Evolutionary conservation across 2,329 filamentous ascomycete genomes (phyloP).

Genomic region (Drechslerella dactyloides): DNA sequence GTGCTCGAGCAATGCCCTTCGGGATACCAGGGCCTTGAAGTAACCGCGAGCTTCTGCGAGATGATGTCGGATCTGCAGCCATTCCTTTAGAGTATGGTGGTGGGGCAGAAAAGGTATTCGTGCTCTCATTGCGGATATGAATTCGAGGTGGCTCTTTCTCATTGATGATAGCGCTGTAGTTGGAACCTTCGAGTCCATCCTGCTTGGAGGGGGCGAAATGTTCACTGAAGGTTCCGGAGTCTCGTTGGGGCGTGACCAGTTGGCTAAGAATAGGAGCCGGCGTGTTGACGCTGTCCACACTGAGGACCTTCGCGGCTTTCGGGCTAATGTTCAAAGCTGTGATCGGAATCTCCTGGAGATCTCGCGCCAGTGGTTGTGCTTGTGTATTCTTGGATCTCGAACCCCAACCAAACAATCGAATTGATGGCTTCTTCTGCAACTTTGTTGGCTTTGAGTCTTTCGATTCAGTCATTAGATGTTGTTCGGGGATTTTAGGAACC

Average conservation of each 20-base stretch:
- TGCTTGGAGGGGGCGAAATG: conserved; percentile 17
- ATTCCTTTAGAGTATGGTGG: conserved; percentile 33
- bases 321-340: neutral
- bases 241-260: conserved; percentile 6
- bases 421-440: conserved; percentile 4
- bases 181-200: neutral
- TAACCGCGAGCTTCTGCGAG: conserved; percentile 3
- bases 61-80: conserved; percentile 5
- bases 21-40: conserved; percentile 6
- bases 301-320: conserved; percentile 7
- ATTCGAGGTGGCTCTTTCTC: conserved; percentile 22
- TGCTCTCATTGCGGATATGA: conserved; percentile 39
- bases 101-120: conserved; percentile 33
- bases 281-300: neutral
- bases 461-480: conserved; percentile 1
- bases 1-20: conserved; percentile 4
- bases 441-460: conserved; percentile 16
- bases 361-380: neutral
- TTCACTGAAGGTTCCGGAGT: conserved; percentile 5
- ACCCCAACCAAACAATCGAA: neutral
- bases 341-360: neutral
- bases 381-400: neutral
- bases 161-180: neutral
- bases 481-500: conserved; percentile 32
- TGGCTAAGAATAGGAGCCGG: neutral